A percentile compares a stretch with the other conserved stretches of the same genome.
Evolutionary conservation across 1,139 yeast genomes (phyloP).

Genomic region (Geotrichum bryndzae): DNA sequence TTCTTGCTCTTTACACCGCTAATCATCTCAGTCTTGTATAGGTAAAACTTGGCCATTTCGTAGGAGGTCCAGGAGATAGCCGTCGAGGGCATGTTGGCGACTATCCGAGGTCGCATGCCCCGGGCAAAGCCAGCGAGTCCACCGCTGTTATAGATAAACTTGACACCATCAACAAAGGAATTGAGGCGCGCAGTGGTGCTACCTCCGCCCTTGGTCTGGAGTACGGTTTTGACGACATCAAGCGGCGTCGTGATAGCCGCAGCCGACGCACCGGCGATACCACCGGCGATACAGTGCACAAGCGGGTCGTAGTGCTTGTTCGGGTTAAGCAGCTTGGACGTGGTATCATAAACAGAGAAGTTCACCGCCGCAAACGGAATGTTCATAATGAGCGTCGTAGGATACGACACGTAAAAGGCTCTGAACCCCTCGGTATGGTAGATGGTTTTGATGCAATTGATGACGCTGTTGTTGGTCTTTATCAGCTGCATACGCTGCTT

Average conservation of each 20-base stretch:
- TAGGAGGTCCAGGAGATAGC: constrained; percentile 98
- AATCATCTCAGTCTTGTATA: background rate
- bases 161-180: constrained; percentile 69
- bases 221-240: constrained; percentile 87
- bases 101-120: constrained; percentile 86
- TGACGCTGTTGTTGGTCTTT: constrained; percentile 30
- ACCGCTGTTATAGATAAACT: constrained; percentile 56
- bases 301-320: constrained; percentile 75
- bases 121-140: constrained; percentile 71
- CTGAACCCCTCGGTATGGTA: constrained; percentile 69
- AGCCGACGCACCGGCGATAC: constrained; percentile 91
- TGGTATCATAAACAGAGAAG: constrained; percentile 86
- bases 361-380: constrained; percentile 95
- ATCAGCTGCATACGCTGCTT: constrained; percentile 75
- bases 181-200: constrained; percentile 42
- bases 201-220: constrained; percentile 57
- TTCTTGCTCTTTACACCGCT: background rate
- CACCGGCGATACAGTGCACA: constrained; percentile 90
- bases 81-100: constrained; percentile 92
- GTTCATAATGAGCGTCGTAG: constrained; percentile 88
- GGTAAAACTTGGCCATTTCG: constrained; percentile 74
- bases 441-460: constrained; percentile 42
- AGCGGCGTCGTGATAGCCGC: constrained; percentile 95
- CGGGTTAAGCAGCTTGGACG: constrained; percentile 75
- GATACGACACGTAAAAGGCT: constrained; percentile 89